Evolutionary conservation across 192 early-diverging fungal species (phyloP).

Genomic region (Rhizophagus sp.): DNA sequence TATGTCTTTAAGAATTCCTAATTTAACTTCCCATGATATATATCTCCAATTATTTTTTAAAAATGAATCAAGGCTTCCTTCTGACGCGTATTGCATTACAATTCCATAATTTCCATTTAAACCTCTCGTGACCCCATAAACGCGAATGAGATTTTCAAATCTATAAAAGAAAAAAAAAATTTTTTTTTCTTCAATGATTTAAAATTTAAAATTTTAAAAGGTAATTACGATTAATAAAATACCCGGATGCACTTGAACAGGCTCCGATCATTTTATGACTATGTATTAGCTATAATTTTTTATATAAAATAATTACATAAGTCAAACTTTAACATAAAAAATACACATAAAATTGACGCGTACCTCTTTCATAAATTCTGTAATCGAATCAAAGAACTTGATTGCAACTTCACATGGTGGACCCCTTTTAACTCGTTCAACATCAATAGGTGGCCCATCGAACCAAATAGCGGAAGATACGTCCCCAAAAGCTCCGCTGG

Average conservation of each 20-base stretch:
- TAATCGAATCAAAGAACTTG: neutral
- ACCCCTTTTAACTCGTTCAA: neutral
- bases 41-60: neutral
- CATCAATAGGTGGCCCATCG: neutral
- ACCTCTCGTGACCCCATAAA: neutral
- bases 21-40: neutral
- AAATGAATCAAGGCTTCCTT: neutral
- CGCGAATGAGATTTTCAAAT: neutral
- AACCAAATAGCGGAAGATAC: neutral
- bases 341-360: neutral
- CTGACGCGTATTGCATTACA: neutral
- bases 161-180: too few relatives aligned
- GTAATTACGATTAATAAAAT: too few relatives aligned
- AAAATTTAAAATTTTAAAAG: too few relatives aligned
- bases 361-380: neutral
- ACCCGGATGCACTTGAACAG: neutral
- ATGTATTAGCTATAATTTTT: too few relatives aligned
- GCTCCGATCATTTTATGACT: neutral
- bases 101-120: neutral
- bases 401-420: neutral
- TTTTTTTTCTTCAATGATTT: too few relatives aligned
- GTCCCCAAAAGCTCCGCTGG: neutral
- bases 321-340: neutral
- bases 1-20: neutral
- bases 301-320: neutral